These are phyloP conservation scores for Gloeophyllum trabeum DNA, from an alignment of 768 basidiomycete genomes.

Conservation along the genomic window DNA sequence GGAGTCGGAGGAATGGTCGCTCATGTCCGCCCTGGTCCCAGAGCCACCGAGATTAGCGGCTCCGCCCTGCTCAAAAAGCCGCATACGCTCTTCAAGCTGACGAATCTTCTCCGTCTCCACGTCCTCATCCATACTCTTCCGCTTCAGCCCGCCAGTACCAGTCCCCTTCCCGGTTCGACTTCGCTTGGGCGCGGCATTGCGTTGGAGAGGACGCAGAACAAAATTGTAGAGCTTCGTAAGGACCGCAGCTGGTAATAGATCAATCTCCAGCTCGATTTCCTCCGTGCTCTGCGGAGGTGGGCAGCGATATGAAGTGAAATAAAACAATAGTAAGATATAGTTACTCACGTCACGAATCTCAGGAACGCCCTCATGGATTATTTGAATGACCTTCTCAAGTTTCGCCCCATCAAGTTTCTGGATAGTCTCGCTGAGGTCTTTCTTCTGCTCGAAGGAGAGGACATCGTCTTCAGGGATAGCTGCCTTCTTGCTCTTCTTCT, in stretches of 20 bases:
- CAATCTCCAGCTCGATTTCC: constrained; percentile 98
- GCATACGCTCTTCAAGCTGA: constrained; percentile 79
- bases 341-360: constrained; percentile 82
- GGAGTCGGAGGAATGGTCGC: constrained; percentile 71
- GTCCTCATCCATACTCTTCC: constrained; percentile 96
- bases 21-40: constrained; percentile 38
- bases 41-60: constrained; percentile 21
- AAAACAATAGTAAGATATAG: constrained; percentile 7
- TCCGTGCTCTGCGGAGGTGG: constrained; percentile 82
- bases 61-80: constrained; percentile 61
- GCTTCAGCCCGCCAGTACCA: constrained; percentile 82
- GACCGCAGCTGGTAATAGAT: constrained; percentile 75
- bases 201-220: constrained; percentile 71
- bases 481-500: constrained; percentile 48
- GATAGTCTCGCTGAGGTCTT: constrained; percentile 94
- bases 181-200: constrained; percentile 34
- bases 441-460: constrained; percentile 94
- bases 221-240: constrained; percentile 93
- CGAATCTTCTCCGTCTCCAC: constrained; percentile 94
- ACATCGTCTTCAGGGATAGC: constrained; percentile 64
- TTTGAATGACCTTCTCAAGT: constrained; percentile 84
- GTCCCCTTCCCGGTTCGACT: constrained; percentile 70
- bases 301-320: constrained; percentile 7
- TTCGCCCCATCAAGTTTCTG: constrained; percentile 71
- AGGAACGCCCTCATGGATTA: constrained; percentile 90